Evolutionary conservation across 2,329 filamentous ascomycete genomes (phyloP).

Genomic region (Acrocalymma vagum): DNA sequence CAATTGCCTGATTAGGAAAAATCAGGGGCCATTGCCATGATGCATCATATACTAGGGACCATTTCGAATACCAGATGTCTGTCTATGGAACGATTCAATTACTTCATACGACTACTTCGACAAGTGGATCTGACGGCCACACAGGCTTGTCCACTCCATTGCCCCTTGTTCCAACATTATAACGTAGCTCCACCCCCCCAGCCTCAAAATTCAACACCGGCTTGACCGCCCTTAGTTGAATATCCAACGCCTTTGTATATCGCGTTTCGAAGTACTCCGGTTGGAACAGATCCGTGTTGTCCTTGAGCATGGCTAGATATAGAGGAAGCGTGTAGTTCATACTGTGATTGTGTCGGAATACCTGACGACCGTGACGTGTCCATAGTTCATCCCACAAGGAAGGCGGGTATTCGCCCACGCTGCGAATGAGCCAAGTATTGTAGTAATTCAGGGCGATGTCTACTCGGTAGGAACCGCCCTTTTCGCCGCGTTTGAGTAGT

Average conservation of each 20-base stretch:
- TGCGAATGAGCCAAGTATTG: constrained; percentile 19
- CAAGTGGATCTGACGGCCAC: too few relatives aligned
- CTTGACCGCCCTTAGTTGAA: constrained; percentile 47
- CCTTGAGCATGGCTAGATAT: neutral
- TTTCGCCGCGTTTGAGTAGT: constrained; percentile 41
- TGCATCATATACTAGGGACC: too few relatives aligned
- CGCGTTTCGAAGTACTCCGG: constrained; percentile 55
- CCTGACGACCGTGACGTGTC: constrained; percentile 48
- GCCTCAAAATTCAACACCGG: constrained; percentile 47
- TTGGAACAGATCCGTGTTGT: constrained; percentile 45
- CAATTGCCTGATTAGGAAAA: too few relatives aligned
- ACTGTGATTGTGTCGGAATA: constrained; percentile 58
- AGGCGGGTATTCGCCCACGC: constrained; percentile 29
- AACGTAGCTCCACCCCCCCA: constrained; percentile 39
- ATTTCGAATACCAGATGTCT: too few relatives aligned
- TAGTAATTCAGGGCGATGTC: constrained; percentile 32
- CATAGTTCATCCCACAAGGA: constrained; percentile 55
- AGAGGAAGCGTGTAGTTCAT: constrained; percentile 45
- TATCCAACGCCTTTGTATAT: constrained; percentile 39
- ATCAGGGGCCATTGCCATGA: too few relatives aligned
- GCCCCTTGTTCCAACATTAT: constrained; percentile 55
- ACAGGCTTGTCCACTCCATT: constrained; percentile 55
- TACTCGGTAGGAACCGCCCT: constrained; percentile 44
- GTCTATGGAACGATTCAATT: too few relatives aligned
- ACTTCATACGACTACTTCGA: too few relatives aligned